Percentiles rank a stretch among this genome's conserved stretches.
phyloP scores from a whole-genome alignment of 2,329 filamentous ascomycete species.

The Cordyceps javanica region DNA sequence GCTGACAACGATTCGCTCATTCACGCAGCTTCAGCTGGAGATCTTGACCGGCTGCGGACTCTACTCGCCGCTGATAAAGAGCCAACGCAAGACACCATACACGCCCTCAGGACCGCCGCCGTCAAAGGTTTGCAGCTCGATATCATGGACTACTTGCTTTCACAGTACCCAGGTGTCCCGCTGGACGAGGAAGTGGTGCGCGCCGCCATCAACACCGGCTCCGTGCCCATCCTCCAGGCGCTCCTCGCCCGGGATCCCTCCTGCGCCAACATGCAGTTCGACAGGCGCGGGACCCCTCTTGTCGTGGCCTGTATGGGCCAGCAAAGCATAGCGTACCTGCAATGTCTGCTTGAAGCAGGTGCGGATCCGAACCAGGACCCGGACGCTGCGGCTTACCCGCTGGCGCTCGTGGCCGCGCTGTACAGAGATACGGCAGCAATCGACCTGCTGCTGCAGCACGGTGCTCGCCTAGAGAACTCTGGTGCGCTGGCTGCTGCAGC shows the following conservation, averaged over 20 bases:
- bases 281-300: slow-evolving; percentile 13
- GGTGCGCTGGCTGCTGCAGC: neutral
- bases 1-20: neutral
- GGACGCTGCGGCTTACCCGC: neutral
- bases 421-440: neutral
- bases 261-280: slow-evolving; percentile 13
- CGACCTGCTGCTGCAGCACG: neutral
- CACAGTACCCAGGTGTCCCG: neutral
- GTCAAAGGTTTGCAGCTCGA: neutral
- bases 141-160: slow-evolving; percentile 10
- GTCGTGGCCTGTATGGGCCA: slow-evolving; percentile 13
- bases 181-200: slow-evolving; percentile 12
- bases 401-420: neutral
- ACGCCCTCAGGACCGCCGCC: neutral
- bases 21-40: neutral
- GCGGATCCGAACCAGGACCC: slow-evolving; percentile 15
- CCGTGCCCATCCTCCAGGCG: slow-evolving; percentile 9
- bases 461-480: neutral
- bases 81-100: neutral
- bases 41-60: neutral
- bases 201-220: slow-evolving; percentile 12
- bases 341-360: slow-evolving; percentile 13
- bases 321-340: slow-evolving; percentile 8
- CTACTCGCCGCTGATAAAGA: too few species aligned
- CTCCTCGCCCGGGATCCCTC: slow-evolving; percentile 11